Conservation (phyloP, 352 stramenopile species). For the Phytopythium ostracodes region DNA sequence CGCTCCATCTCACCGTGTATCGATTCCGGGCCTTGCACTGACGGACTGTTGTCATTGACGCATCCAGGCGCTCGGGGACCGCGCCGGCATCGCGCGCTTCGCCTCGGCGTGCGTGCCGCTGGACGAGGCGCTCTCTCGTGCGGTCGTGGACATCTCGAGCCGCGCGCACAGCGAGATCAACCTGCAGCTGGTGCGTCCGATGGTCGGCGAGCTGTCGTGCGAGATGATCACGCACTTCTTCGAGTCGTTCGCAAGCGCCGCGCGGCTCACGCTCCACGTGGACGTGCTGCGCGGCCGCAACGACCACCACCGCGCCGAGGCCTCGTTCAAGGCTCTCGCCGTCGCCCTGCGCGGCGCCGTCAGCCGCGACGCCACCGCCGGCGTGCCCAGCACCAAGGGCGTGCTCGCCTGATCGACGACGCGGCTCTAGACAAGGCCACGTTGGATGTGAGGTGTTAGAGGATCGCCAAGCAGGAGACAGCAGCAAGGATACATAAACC, state of each 20-base stretch:
- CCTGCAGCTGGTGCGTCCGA: constrained; percentile 82
- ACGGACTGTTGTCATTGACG: background rate
- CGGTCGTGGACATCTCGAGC: constrained; percentile 94
- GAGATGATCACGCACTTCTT: constrained; percentile 97
- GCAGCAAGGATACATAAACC: too few relatives aligned
- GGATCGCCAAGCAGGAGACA: too few relatives aligned
- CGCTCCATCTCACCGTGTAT: background rate
- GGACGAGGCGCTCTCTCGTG: constrained; percentile 88
- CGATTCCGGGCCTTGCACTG: background rate
- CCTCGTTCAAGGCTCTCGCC: constrained; percentile 90
- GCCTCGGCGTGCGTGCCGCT: constrained; percentile 86
- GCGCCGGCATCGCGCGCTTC: constrained; percentile 87
- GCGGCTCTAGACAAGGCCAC: background rate
- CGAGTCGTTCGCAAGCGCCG: constrained; percentile 91
- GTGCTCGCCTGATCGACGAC: constrained; percentile 58
- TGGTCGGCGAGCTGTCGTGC: constrained; percentile 82
- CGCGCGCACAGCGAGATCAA: constrained; percentile 90
- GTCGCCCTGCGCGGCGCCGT: constrained; percentile 84
- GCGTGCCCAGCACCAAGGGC: constrained; percentile 91
- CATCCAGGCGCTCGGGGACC: constrained; percentile 78
- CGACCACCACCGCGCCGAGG: constrained; percentile 91
- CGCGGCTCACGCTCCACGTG: constrained; percentile 91
- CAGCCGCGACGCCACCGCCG: constrained; percentile 68
- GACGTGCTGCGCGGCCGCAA: constrained; percentile 90
- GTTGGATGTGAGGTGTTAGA: too few relatives aligned